These are phyloP conservation scores for Peronospora destructor DNA, from an alignment of 352 stramenopile species.

Conservation along the genomic window DNA sequence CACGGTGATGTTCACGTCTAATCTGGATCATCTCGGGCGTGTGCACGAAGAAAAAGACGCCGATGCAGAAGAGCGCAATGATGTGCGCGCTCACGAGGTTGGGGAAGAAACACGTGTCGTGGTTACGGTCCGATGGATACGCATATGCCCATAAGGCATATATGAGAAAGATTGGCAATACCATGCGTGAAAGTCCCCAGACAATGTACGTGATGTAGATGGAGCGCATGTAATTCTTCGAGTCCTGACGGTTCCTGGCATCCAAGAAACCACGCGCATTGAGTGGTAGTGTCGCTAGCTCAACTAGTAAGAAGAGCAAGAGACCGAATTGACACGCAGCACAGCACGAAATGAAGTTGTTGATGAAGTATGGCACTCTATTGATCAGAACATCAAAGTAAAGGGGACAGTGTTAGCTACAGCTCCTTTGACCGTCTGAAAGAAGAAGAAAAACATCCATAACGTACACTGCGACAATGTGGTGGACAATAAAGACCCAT, in stretches of 20 bases:
- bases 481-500: slow-evolving; percentile 70
- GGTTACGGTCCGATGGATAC: slow-evolving; percentile 63
- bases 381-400: not conserved
- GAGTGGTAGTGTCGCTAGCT: slow-evolving; percentile 69
- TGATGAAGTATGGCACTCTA: slow-evolving; percentile 77
- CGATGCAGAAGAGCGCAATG: slow-evolving; percentile 75
- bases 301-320: slow-evolving; percentile 72
- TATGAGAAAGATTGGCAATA: slow-evolving; percentile 70
- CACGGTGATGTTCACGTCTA: slow-evolving; percentile 21
- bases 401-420: not conserved
- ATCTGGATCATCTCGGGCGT: slow-evolving; percentile 58
- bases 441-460: slow-evolving; percentile 1
- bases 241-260: slow-evolving; percentile 49
- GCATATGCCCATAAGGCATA: slow-evolving; percentile 67
- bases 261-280: slow-evolving; percentile 76
- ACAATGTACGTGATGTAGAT: slow-evolving; percentile 74
- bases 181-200: slow-evolving; percentile 65
- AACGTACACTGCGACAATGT: slow-evolving; percentile 75
- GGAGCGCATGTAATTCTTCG: slow-evolving; percentile 55
- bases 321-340: slow-evolving; percentile 67
- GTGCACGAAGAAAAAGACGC: slow-evolving; percentile 78
- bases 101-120: slow-evolving; percentile 72
- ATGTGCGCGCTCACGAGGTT: slow-evolving; percentile 70
- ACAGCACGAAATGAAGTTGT: slow-evolving; percentile 83
- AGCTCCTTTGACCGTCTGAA: too few relatives aligned